Evolutionary conservation across 208 protist species (phyloP), one percentile per base, ranked within the genome.

Genomic region (Blastocrithidia nonstop): DNA sequence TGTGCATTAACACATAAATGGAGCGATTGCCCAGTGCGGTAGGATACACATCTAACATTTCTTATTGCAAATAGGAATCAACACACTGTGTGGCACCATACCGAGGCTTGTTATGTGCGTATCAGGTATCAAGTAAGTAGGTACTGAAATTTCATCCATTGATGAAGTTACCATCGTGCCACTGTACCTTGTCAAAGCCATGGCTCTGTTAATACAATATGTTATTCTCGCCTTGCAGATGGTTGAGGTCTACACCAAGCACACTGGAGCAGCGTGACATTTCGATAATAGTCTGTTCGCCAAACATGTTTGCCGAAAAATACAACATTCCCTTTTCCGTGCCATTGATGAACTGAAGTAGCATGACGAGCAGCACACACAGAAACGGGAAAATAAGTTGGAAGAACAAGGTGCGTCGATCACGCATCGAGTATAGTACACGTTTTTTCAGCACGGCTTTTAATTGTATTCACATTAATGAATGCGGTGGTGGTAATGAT

Each of bases 311-410:
- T n/a, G 57, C 42, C 7, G 33, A 41, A 22, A 74, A 17, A 17
- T 33, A 9, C 37, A 66, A 24, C 29, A 57, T 52, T n/a, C 23
- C 26, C 11, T 36, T 24, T 37, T 45, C 55, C 20, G 9, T 16
- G 23, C 19, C 27, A 9, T 56, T 50, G 41, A 71, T 57, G 8
- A 70, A 54, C 40, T 65, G 47, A 44, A 91, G 51, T 42, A 75
- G 39, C 63, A 87, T 58, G 21, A 71, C 70, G 15, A 87, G 44
- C 23, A 84, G 51, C 17, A 85, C 51, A 38, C 68, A 77, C 6
- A 77, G 11, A 33, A 78, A 61, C 6, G 81, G 81, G 27, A 58
- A 74, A 39, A 76, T 16, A 32, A 88, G 62, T 39, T 88, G 77
- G 41, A 86, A 75, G 25, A 64, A 64, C 39, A 68, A 52, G 57